Evolutionary conservation across 1,139 yeast species (phyloP).

Genomic region (Suhomyces atakaporum): DNA sequence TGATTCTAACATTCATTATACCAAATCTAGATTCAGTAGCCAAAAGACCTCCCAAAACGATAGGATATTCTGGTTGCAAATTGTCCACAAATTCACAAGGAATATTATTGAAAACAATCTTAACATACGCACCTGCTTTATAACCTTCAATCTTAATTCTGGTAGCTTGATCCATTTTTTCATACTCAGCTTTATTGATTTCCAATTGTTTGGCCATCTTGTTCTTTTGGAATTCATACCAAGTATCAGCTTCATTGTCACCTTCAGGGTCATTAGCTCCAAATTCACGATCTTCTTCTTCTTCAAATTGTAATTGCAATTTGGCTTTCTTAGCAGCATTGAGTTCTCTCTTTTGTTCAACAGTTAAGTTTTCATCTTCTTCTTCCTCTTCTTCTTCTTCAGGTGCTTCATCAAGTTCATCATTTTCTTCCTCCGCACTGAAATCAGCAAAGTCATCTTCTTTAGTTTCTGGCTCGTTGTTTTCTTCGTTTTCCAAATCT

Average conservation of each 20-base stretch:
- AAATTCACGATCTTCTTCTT: slow-evolving; percentile 79
- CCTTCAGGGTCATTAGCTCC: slow-evolving; percentile 77
- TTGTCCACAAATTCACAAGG: slow-evolving; percentile 92
- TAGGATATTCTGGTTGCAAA: slow-evolving; percentile 81
- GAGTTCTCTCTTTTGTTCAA: slow-evolving; percentile 70
- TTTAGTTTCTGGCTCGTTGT: slow-evolving; percentile 23
- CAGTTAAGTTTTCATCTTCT: slow-evolving; percentile 47
- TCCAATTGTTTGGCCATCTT: slow-evolving; percentile 96
- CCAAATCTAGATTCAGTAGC: slow-evolving; percentile 94
- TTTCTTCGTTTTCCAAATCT: slow-evolving; percentile 56
- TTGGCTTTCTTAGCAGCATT: slow-evolving; percentile 91
- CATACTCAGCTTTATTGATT: slow-evolving; percentile 80
- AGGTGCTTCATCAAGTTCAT: slow-evolving; percentile 26
- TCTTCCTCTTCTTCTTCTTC: slow-evolving; percentile 36
- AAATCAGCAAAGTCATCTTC: slow-evolving; percentile 58
- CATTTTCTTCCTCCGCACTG: slow-evolving; percentile 43
- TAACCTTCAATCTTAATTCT: slow-evolving; percentile 87
- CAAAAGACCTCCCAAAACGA: slow-evolving; percentile 86
- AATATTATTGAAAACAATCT: slow-evolving; percentile 75
- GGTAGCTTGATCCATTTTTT: slow-evolving; percentile 71
- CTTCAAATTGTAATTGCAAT: slow-evolving; percentile 84
- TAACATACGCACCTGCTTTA: slow-evolving; percentile 92
- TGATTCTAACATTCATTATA: slow-evolving; percentile 85
- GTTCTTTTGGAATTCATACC: slow-evolving; percentile 97
- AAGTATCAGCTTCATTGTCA: slow-evolving; percentile 79